phyloP scores from a whole-genome alignment of 2,329 filamentous ascomycete genomes.

The Cercospora zeina region DNA sequence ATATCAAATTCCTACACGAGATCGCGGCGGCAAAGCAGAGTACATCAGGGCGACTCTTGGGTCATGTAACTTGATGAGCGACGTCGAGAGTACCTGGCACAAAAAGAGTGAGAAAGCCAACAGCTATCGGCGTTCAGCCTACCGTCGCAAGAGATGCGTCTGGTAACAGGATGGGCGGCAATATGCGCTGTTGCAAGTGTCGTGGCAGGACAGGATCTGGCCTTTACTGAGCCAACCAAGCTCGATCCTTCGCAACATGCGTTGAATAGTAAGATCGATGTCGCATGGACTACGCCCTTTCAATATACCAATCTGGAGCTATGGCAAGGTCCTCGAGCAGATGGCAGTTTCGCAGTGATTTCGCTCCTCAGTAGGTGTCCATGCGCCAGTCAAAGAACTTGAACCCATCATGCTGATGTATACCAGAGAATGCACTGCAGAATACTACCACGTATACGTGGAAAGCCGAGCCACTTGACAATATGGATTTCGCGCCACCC shows the following conservation, averaged over 20 bases:
- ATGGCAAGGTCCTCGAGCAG: conserved; percentile 21
- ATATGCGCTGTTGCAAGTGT: neutral
- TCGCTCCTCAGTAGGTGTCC: conserved; percentile 13
- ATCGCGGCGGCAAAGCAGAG: neutral
- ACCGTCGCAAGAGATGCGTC: neutral
- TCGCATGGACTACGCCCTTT: conserved; percentile 18
- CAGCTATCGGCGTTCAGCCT: conserved; percentile 3
- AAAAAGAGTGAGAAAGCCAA: neutral
- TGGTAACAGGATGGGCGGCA: neutral
- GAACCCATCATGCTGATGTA: conserved; percentile 2
- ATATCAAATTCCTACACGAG: neutral
- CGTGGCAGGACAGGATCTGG: neutral
- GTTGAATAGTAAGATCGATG: conserved; percentile 9
- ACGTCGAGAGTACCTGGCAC: neutral
- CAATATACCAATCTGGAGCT: conserved; percentile 19
- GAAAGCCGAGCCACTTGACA: conserved; percentile 18
- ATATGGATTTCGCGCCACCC: neutral
- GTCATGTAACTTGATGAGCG: conserved; percentile 3
- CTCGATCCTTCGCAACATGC: conserved; percentile 16
- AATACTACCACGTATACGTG: conserved; percentile 19
- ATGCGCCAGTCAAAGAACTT: neutral
- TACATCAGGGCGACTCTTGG: neutral
- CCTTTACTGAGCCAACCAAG: conserved; percentile 6
- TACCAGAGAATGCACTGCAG: conserved; percentile 11
- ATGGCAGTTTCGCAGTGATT: conserved; percentile 16